Base-by-base conservation (phyloP, 2,329 filamentous ascomycete genomes). In the Canariomyces notabilis region DNA sequence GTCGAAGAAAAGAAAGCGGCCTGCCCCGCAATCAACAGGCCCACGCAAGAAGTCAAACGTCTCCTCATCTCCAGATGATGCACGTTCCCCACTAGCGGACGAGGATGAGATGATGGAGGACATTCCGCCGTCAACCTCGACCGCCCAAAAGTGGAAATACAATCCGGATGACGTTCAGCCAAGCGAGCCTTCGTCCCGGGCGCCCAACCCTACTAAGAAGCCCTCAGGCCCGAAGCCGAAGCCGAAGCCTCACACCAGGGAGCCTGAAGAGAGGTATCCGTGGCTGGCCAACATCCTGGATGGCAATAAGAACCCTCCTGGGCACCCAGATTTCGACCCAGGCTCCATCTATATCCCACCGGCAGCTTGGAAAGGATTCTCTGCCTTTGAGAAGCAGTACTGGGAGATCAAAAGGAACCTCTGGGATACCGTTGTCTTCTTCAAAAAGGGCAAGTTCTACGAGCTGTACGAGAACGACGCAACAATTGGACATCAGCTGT, bases 401-500 rank as follows among this genome's bases (percentile, higher is more conserved):
- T 98, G 93, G 93, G 89, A 95, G 60, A 97, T 98, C 66, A 98
- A 98, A 70, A 87, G 90, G 65, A 96, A 96, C 58, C 87, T 94
- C 55, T 97, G 88, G 87, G 89, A 96, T 56, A 96, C 90, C 0
- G 85, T 98, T 37, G 91, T 98, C 14, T 98, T 98, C 69, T 98
- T 98, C 82, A 98, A 97, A 68, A 98, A 98, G 73, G 93, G 93
- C 60, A 98, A 98, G 60, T 98, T 98, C 67, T 98, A 96, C 62
- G 93, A 98, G 64, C 76, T 98, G 0, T 98, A 97, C 61, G 93
- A 98, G 64, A 95, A 96, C 50, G 93, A 98, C 67, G 93, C 93
- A 5, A 95, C 91, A 0, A 84, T 97, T 46, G 93, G 93, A 4
- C 90, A 98, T 62, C 93, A 97, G 64, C 75, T 96, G 14, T 98